Evolutionary conservation across 345 rosid genomes (phyloP).

Genomic region (Crucihimalaya himalaica): DNA sequence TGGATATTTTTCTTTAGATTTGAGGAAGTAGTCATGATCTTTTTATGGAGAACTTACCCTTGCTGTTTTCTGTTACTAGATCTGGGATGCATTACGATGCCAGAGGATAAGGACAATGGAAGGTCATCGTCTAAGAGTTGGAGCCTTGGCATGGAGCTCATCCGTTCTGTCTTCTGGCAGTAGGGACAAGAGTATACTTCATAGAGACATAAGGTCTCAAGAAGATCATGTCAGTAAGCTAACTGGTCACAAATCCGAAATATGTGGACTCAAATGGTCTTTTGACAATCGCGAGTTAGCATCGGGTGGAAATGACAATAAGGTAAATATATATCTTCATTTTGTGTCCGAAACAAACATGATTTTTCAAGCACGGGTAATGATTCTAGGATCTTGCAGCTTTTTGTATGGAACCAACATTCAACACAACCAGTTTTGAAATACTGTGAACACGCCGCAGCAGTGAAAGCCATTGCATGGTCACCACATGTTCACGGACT

Average conservation of each 20-base stretch:
- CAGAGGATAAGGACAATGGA: constrained; percentile 87
- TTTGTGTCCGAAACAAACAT: background rate
- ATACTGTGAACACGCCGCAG: constrained; percentile 95
- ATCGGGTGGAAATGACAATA: constrained; percentile 98
- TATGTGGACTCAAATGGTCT: constrained; percentile 99
- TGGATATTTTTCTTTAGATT: background rate
- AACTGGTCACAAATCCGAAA: constrained; percentile 97
- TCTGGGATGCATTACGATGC: constrained; percentile 93
- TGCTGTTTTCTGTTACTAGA: constrained; percentile 42
- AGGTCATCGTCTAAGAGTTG: constrained; percentile 92
- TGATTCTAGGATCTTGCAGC: constrained; percentile 54
- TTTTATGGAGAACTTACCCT: background rate
- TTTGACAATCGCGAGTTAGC: constrained; percentile 96
- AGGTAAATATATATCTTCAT: constrained; percentile 48
- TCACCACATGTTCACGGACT: constrained; percentile 98
- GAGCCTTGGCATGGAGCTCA: constrained; percentile 96
- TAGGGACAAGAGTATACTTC: constrained; percentile 92
- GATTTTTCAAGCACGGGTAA: background rate
- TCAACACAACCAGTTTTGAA: constrained; percentile 88
- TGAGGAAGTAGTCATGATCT: background rate
- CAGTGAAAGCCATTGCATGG: constrained; percentile 99
- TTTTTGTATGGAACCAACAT: constrained; percentile 96
- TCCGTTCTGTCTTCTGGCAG: constrained; percentile 90
- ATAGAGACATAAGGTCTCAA: constrained; percentile 74
- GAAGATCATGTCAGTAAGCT: constrained; percentile 90